Conservation (phyloP, 768 basidiomycete genomes). For the Sarcodon aspratus region DNA sequence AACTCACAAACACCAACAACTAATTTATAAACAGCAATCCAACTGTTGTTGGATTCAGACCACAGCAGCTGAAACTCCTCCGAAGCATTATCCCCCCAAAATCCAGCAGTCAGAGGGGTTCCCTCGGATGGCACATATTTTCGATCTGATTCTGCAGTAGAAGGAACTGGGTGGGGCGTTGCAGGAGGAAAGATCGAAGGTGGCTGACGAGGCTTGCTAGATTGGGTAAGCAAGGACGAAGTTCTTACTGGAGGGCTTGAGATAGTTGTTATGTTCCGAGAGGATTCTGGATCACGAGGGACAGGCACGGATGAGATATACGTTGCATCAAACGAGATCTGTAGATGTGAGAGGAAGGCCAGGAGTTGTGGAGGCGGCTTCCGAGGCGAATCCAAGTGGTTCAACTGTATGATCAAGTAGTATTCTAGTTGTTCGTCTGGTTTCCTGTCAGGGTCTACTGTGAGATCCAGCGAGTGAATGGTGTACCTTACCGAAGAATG, state of each 20-base stretch:
- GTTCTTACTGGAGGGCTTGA: slow-evolving; percentile 22
- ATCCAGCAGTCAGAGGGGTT: slow-evolving; percentile 52
- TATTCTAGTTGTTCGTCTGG: slow-evolving; percentile 25
- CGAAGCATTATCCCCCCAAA: slow-evolving; percentile 56
- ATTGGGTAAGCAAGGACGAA: slow-evolving; percentile 20
- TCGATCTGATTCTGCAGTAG: slow-evolving; percentile 58
- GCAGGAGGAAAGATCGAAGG: slow-evolving; percentile 70
- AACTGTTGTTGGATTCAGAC: slow-evolving; percentile 45
- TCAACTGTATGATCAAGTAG: slow-evolving; percentile 19
- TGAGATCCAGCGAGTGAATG: not conserved
- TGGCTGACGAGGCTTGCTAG: slow-evolving; percentile 5
- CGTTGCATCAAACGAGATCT: slow-evolving; percentile 72
- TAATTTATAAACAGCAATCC: slow-evolving; percentile 76
- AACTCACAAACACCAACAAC: slow-evolving; percentile 70
- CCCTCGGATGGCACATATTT: slow-evolving; percentile 75
- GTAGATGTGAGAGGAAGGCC: slow-evolving; percentile 53
- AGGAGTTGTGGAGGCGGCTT: slow-evolving; percentile 30
- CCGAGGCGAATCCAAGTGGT: slow-evolving; percentile 9
- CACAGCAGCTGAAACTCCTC: slow-evolving; percentile 60
- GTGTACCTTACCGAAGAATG: slow-evolving; percentile 59
- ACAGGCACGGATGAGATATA: slow-evolving; percentile 50
- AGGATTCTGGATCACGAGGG: slow-evolving; percentile 21
- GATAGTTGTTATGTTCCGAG: slow-evolving; percentile 15
- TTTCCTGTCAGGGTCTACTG: not conserved
- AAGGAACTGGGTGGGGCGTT: slow-evolving; percentile 79